Percentiles rank a stretch among this genome's conserved stretches.
Evolutionary conservation across 192 early-diverging fungal genomes (phyloP).

Genomic region (Physocladia obscura): DNA sequence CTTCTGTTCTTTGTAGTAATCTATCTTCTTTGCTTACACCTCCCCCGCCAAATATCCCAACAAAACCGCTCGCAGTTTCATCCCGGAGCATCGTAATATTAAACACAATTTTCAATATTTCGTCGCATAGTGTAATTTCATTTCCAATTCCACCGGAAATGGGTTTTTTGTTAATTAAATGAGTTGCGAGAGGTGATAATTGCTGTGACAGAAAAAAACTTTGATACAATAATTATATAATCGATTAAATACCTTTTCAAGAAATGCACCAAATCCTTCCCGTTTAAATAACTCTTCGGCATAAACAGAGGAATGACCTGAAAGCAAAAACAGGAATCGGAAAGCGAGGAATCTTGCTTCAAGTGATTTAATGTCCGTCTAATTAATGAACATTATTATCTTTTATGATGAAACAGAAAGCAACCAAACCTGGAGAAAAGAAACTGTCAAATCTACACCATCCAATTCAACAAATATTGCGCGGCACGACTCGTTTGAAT

Average conservation of each 20-base stretch:
- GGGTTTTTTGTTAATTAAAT: constrained; percentile 7
- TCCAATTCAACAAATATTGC: constrained; percentile 45
- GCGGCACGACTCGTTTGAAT: constrained; percentile 52
- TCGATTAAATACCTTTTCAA: background rate
- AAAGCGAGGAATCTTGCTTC: constrained; percentile 62
- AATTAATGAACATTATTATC: background rate
- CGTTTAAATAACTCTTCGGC: background rate
- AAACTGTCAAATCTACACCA: constrained; percentile 37
- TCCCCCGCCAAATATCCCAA: background rate
- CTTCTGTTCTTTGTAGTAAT: background rate
- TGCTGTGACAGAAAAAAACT: background rate
- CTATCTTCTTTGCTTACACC: background rate
- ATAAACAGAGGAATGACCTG: constrained; percentile 30
- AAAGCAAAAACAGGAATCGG: constrained; percentile 70
- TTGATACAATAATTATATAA: background rate
- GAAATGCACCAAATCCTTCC: background rate
- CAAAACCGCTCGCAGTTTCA: background rate
- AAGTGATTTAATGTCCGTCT: constrained; percentile 12
- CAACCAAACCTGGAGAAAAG: constrained; percentile 46
- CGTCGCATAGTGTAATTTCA: constrained; percentile 23
- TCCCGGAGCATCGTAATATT: constrained; percentile 39
- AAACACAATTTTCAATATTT: constrained; percentile 49
- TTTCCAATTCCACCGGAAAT: constrained; percentile 20
- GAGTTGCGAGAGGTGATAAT: background rate
- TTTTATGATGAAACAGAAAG: background rate